Evolutionary conservation across 345 rosid genomes (phyloP), one percentile per base, ranked within the genome.

Genomic region (Conringia planisiliqua): DNA sequence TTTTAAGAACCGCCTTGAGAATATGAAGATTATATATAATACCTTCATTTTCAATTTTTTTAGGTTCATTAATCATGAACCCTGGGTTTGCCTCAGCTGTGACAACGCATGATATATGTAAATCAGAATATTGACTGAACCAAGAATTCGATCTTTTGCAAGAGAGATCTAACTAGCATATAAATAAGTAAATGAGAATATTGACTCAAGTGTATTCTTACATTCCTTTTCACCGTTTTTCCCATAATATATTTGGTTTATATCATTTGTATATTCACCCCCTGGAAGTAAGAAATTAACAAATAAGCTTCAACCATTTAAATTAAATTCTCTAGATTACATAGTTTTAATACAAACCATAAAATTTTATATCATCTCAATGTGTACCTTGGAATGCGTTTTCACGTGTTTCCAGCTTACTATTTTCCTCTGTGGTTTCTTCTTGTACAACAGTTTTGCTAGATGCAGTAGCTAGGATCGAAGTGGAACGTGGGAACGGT

Each of bases 381-480:
- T 8, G 18, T 40, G 13, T 62, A 67, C 73, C 56, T 70, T 42
- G 55, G n/a, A 33, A 43, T 30, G 10, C 20, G 24, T 1, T 13
- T 22, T 42, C 52, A 7, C 2, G 30, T 43, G 73, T 70, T 17
- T 56, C 52, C 40, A 40, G 3, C 20, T 7, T 29, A 68, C 14
- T 42, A 20, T 11, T 42, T 56, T 5, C 33, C 32, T 30, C 30
- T 43, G 43, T 29, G 33, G 13, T 11, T 17, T 30, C 16, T 51
- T 51, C 61, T 51, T 12, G 8, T 17, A 29, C 73, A n/a, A 29
- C 8, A 26, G 58, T 40, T 42, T 16, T 17, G 52, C 35, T 18
- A 55, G 73, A 44, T 17, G 73, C 30, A 33, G 56, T 36, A 30
- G 33, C 64, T 42, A 56, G 42, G 33, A 68, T 68, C 36, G 6